Percentiles rank a stretch among this genome's conserved stretches.
Evolutionary conservation across 345 rosid genomes (phyloP).

Genomic region (Garcia nutans): DNA sequence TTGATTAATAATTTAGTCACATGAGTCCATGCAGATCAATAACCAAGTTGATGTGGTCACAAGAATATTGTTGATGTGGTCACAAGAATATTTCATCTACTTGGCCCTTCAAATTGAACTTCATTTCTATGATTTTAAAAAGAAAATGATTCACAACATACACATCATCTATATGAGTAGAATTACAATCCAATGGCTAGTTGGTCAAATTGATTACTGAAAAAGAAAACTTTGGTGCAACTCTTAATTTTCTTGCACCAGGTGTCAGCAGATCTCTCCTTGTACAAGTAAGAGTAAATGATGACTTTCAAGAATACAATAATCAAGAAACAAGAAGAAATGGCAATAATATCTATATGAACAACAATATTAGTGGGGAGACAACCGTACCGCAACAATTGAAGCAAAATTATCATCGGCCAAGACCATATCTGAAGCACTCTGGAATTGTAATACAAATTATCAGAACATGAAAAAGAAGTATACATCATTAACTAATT

Average conservation of each 20-base stretch:
- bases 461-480: slow-evolving; percentile 7
- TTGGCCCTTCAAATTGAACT: not conserved
- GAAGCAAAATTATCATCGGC: slow-evolving; percentile 99
- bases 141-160: not conserved
- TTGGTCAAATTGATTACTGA: slow-evolving; percentile 1
- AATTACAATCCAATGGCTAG: not conserved
- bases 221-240: not conserved
- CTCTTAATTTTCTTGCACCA: not conserved
- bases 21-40: not conserved
- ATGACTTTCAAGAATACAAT: not conserved
- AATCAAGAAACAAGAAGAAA: not conserved
- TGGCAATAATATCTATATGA: slow-evolving; percentile 2
- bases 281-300: not conserved
- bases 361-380: slow-evolving; percentile 15
- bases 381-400: slow-evolving; percentile 76
- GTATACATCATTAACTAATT: not conserved
- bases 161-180: not conserved
- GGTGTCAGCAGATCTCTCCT: not conserved
- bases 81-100: not conserved
- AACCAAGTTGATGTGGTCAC: not conserved
- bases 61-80: not conserved
- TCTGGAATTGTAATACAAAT: slow-evolving; percentile 49
- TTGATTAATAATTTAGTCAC: not conserved
- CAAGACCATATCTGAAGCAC: slow-evolving; percentile 99
- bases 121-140: not conserved